A percentile compares a stretch with the other conserved stretches of the same genome.
phyloP scores from a whole-genome alignment of 176 grass and related monocot species.

The Pontederia paniculata region DNA sequence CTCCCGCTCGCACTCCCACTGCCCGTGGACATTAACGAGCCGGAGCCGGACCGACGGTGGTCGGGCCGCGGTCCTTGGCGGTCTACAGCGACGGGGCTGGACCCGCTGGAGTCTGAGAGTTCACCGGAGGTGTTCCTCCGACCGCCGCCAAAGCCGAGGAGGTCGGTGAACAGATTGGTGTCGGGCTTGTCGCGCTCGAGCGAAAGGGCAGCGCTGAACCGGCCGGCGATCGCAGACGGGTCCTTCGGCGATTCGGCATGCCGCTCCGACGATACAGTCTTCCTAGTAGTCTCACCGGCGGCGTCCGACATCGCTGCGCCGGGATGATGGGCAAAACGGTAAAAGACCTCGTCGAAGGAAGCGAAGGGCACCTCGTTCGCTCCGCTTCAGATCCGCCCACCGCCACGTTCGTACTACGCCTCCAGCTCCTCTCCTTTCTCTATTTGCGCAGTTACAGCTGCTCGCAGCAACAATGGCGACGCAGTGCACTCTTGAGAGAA shows the following conservation, averaged over 20 bases:
- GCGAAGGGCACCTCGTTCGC: neutral
- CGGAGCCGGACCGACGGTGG: slow-evolving; percentile 9
- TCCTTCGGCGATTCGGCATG: neutral
- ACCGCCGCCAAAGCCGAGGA: slow-evolving; percentile 3
- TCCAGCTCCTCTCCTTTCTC: neutral
- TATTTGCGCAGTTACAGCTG: neutral
- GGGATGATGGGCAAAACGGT: too few species aligned
- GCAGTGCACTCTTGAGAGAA: too few species aligned
- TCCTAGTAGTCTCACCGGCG: neutral
- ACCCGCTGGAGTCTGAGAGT: neutral
- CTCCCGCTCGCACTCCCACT: neutral
- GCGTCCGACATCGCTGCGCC: slow-evolving; percentile 4
- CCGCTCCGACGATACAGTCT: neutral
- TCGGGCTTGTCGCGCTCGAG: slow-evolving; percentile 11
- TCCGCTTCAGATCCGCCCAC: neutral
- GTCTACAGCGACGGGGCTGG: neutral
- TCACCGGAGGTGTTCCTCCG: slow-evolving; percentile 5
- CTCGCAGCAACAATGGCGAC: neutral
- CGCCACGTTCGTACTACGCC: too few species aligned
- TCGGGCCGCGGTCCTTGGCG: neutral
- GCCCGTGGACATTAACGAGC: neutral
- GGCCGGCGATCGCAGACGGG: neutral
- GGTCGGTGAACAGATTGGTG: neutral
- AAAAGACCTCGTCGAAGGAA: too few species aligned
- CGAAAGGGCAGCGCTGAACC: neutral